Evolutionary conservation across 257 asterid genomes (phyloP).

Genomic region (Thymus quinquecostatus): DNA sequence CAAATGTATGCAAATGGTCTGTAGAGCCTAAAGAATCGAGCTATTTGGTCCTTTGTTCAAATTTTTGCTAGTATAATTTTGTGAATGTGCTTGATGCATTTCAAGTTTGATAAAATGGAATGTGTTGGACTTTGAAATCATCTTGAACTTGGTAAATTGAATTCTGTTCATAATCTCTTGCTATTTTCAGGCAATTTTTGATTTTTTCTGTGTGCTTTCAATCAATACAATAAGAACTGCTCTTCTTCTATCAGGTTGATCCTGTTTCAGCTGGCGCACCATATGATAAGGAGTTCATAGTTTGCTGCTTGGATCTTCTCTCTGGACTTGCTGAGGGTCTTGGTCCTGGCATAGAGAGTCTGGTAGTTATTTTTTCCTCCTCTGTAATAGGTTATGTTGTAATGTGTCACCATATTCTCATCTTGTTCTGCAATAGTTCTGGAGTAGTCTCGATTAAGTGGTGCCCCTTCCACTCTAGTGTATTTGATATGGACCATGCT

Average conservation of each 20-base stretch:
- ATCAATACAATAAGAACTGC: constrained; percentile 38
- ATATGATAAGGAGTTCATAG: constrained; percentile 90
- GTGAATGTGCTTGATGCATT: constrained; percentile 16
- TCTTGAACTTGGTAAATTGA: background rate
- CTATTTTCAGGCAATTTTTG: background rate
- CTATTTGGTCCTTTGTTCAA: constrained; percentile 10
- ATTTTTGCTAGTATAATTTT: background rate
- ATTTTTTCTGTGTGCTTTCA: background rate
- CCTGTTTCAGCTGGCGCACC: constrained; percentile 83
- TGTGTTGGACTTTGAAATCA: background rate
- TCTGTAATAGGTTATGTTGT: background rate
- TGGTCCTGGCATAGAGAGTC: constrained; percentile 92
- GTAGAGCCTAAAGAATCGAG: constrained; percentile 1
- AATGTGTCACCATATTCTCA: constrained; percentile 7
- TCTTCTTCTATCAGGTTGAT: constrained; percentile 62
- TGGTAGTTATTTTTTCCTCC: constrained; percentile 56
- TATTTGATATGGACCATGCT: background rate
- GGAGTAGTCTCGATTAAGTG: constrained; percentile 8
- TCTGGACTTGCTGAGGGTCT: constrained; percentile 99
- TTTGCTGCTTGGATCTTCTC: constrained; percentile 96
- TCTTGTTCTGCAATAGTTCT: constrained; percentile 23
- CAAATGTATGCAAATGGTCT: background rate
- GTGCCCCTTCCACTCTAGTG: constrained; percentile 36
- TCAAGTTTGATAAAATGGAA: constrained; percentile 5
- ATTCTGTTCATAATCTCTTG: background rate